phyloP scores from a whole-genome alignment of 345 rosid species.

The Euphorbia pulcherrima region DNA sequence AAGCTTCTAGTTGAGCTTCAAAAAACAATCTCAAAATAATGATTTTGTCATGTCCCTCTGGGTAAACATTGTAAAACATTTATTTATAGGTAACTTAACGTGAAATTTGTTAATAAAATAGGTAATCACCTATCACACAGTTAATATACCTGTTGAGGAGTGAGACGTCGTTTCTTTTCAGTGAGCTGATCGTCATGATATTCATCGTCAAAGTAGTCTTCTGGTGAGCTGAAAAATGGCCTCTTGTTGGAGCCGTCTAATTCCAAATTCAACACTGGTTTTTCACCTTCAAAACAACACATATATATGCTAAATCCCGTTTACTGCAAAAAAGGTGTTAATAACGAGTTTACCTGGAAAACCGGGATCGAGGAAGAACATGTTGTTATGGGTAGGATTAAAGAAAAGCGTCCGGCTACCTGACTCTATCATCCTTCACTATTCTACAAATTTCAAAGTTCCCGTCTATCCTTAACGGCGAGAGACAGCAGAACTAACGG shows the following conservation, averaged over 20 bases:
- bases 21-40: no score
- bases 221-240: constrained; percentile 66
- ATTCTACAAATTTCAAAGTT: neutral
- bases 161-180: constrained; percentile 88
- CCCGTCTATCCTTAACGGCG: constrained; percentile 18
- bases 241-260: constrained; percentile 61
- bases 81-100: no score
- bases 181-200: constrained; percentile 72
- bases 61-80: no score
- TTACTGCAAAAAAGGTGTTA: no score
- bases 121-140: no score
- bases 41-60: no score
- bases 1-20: no score
- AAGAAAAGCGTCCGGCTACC: constrained; percentile 53
- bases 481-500: neutral
- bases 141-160: constrained; percentile 54
- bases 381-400: constrained; percentile 46
- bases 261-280: constrained; percentile 55
- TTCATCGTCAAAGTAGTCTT: constrained; percentile 64
- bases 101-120: neutral
- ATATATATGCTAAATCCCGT: no score
- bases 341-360: constrained; percentile 51
- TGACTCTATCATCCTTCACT: constrained; percentile 62
- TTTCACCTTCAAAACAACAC: constrained; percentile 36
- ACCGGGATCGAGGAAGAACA: constrained; percentile 56